phyloP scores from a whole-genome alignment of 1,284 basidiomycete genomes.

The Ceratobasidium sp. region DNA sequence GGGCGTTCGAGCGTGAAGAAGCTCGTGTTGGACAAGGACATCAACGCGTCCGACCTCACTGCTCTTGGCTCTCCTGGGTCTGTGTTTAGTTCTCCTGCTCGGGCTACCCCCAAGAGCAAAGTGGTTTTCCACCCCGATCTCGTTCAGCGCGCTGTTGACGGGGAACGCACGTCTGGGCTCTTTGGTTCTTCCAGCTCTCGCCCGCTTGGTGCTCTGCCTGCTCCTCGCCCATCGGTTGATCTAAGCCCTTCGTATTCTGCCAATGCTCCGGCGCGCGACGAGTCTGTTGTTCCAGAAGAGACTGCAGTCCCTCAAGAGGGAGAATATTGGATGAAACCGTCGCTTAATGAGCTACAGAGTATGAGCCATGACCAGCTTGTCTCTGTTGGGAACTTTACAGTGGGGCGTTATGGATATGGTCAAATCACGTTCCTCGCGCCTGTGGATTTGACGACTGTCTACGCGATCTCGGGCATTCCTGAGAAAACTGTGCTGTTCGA shows the following conservation, averaged over 20 bases:
- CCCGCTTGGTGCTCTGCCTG: not conserved
- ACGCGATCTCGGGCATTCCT: slow-evolving; percentile 83
- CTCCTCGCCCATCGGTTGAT: slow-evolving; percentile 26
- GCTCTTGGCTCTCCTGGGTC: slow-evolving; percentile 34
- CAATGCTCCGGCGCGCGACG: slow-evolving; percentile 46
- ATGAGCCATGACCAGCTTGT: slow-evolving; percentile 80
- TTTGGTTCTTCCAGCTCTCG: slow-evolving; percentile 41
- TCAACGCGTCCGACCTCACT: slow-evolving; percentile 55
- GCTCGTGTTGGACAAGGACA: slow-evolving; percentile 71
- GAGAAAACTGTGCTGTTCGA: slow-evolving; percentile 93
- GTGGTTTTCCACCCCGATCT: slow-evolving; percentile 43
- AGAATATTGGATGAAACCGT: slow-evolving; percentile 90
- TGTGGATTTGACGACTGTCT: slow-evolving; percentile 90
- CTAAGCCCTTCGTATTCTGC: slow-evolving; percentile 34
- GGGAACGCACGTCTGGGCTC: slow-evolving; percentile 35
- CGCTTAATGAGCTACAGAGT: slow-evolving; percentile 76
- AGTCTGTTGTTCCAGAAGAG: slow-evolving; percentile 50
- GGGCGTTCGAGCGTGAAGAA: slow-evolving; percentile 91
- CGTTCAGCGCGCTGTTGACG: slow-evolving; percentile 39
- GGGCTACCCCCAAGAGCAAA: slow-evolving; percentile 33
- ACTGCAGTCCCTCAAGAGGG: slow-evolving; percentile 73
- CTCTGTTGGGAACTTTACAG: slow-evolving; percentile 76
- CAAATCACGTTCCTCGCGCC: slow-evolving; percentile 91
- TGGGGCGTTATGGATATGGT: slow-evolving; percentile 92
- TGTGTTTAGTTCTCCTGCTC: slow-evolving; percentile 33